Base-by-base conservation (phyloP, 495 filamentous ascomycete genomes). In the Gamarada debralockiae region DNA sequence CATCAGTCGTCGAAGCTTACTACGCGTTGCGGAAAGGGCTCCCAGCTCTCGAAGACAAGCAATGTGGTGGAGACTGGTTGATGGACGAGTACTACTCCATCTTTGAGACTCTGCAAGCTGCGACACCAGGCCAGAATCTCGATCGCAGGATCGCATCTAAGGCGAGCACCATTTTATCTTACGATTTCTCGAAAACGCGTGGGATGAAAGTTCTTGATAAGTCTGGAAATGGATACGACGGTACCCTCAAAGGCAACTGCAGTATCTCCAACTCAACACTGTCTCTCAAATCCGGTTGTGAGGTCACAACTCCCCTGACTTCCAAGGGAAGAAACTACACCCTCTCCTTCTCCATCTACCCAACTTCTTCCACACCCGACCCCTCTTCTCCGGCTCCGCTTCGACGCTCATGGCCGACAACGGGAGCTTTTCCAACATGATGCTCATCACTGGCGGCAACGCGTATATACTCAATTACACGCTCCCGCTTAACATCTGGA, bases 1-100 rank as follows among this genome's bases (percentile, higher is more conserved):
- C 71, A n/a, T 65, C 70, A 2, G 72, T 69, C 25, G 61, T 68
- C 24, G 71, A 77, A 50, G 69, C 73, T 0, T 80, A 77, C 56
- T 75, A 77, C 50, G 67, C 73, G 2, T 74, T 70, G 68, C 66
- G 69, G 13, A 63, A 75, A 25, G 67, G 68, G 3, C 65, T 78
- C 10, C 74, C 76, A 2, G 75, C 76, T 5, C 60, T 80, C 6
- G 73, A 65, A 12, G 76, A 80, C 58, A 80, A 80, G 62, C 76
- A 80, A 56, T 80, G 76, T 75, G 75, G 76, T 21, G 75, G 76
- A 0, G 65, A 70, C 23, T 59, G 77, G 9, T 59, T 61, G 0
- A 66, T 67, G 24, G 31, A 57, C 0, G 74, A 77, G 36, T 78
- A 73, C 53, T 21, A 54, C 0, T 37, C 52, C 7, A 63, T 69